Base-by-base conservation (phyloP, 805 yeast genomes). In the Citeromyces matritensis region DNA sequence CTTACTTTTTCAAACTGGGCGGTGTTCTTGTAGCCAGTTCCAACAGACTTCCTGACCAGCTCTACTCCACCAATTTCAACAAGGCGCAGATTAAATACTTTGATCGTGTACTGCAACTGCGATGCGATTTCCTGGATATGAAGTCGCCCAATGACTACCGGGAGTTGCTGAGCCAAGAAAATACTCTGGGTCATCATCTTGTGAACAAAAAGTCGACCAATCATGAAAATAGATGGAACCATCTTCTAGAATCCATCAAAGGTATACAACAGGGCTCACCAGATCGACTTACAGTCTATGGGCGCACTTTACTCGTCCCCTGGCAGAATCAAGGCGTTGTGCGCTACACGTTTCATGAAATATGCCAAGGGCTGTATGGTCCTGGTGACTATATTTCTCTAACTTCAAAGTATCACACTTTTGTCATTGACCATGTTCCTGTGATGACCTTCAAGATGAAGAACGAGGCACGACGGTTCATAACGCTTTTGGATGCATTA, bases 21-120 rank as follows among this genome's bases (percentile, higher is more conserved):
- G 86, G 86, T 4, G 81, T 78, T 0, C 49, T 78, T 28, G 76
- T 78, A 14, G 83, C 85, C 3, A 78, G 84, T 2, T 72, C 82
- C 3, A 78, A 78, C 41, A 61, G 80, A 44, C 53, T 77, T 10
- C 86, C 86, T 0, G 81, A 77, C 40, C 79, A 77, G 36, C 56
- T 78, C 26, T 78, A 78, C 42, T 65, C 81, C 4, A 73, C 73
- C 9, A 74, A 69, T 35, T 75, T 77, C 48, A 66, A 70, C 37
- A 70, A 65, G 40, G 52, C 60, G 4, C 72, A 72, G 30, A 73
- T 78, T 45, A 59, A 63, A 35, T 53, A 63, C 7, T 78, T 78
- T 48, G 67, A 69, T 31, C 56, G 63, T 9, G 62, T 78, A 3
- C 50, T 78, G 23, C 67, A 70, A 38, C 43, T 69, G 13, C 55